Percentiles rank a stretch among this genome's conserved stretches.
Conservation (phyloP, 2,329 filamentous ascomycete genomes). For the Sporothrix brunneoviolacea region DNA sequence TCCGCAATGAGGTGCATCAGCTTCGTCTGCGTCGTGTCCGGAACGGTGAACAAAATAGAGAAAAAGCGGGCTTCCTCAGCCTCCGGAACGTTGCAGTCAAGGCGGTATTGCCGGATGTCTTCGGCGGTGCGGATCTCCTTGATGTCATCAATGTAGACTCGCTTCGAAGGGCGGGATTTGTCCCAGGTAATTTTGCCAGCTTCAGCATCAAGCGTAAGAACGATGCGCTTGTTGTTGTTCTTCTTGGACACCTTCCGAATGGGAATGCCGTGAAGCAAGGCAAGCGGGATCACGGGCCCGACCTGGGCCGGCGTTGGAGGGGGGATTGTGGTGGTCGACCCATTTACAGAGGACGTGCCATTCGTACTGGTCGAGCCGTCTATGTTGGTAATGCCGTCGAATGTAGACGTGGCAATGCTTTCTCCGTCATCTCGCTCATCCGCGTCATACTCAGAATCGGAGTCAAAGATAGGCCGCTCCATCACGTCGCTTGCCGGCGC, state of each 20-base stretch:
- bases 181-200: slow-evolving; percentile 87
- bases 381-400: slow-evolving; percentile 35
- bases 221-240: slow-evolving; percentile 69
- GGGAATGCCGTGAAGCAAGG: slow-evolving; percentile 69
- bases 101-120: slow-evolving; percentile 82
- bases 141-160: slow-evolving; percentile 91
- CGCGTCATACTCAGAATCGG: slow-evolving; percentile 54
- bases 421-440: slow-evolving; percentile 39
- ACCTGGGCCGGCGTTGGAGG: slow-evolving; percentile 28
- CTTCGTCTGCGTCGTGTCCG: slow-evolving; percentile 75
- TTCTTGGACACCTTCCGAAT: slow-evolving; percentile 84
- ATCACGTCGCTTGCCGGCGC: slow-evolving; percentile 38
- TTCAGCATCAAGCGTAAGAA: slow-evolving; percentile 68
- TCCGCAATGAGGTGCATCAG: slow-evolving; percentile 82
- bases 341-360: slow-evolving; percentile 37
- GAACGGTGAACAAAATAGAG: slow-evolving; percentile 78
- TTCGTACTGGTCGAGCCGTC: slow-evolving; percentile 44
- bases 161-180: slow-evolving; percentile 67
- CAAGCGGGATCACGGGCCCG: slow-evolving; percentile 68
- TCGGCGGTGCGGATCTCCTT: slow-evolving; percentile 78
- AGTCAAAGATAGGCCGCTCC: slow-evolving; percentile 28
- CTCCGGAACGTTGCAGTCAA: slow-evolving; percentile 68
- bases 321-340: slow-evolving; percentile 20
- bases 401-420: slow-evolving; percentile 22
- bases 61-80: slow-evolving; percentile 70